Conservation (phyloP, 2,329 filamentous ascomycete genomes). For the Trichoderma breve region DNA sequence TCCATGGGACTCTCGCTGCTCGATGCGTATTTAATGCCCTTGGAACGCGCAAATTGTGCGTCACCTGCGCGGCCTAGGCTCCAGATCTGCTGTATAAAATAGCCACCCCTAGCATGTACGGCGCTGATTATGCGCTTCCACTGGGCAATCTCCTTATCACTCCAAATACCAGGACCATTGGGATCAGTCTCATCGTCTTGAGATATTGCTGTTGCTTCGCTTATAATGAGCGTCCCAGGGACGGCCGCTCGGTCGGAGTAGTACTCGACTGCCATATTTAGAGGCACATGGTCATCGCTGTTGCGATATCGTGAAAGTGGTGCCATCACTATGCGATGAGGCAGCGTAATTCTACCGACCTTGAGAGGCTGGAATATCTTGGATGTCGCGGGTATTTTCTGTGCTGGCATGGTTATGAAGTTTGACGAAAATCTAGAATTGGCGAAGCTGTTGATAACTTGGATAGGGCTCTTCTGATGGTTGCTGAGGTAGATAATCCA, state of each 20-base stretch:
- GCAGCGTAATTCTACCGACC: not conserved
- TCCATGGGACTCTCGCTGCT: not conserved
- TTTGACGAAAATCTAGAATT: not conserved
- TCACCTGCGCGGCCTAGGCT: slow-evolving; percentile 52
- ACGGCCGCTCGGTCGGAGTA: slow-evolving; percentile 45
- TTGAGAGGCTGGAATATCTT: not conserved
- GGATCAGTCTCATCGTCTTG: slow-evolving; percentile 26
- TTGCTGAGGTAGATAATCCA: not conserved
- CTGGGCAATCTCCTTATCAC: not conserved
- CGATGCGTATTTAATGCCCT: not conserved
- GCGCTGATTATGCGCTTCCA: slow-evolving; percentile 49
- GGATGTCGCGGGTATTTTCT: not conserved
- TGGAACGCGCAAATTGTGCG: not conserved
- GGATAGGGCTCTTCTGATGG: not conserved
- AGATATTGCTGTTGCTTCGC: slow-evolving; percentile 48
- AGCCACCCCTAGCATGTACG: slow-evolving; percentile 61
- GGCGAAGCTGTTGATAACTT: not conserved
- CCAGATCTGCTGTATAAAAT: slow-evolving; percentile 65
- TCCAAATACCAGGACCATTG: slow-evolving; percentile 56
- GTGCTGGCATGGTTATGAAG: not conserved
- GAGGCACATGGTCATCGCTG: not conserved
- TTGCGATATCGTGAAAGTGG: not conserved
- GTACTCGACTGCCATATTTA: slow-evolving; percentile 36
- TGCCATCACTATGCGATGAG: not conserved
- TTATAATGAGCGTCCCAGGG: slow-evolving; percentile 44